Conservation (phyloP, 257 asterid genomes). For the Solanum appendiculatum region DNA sequence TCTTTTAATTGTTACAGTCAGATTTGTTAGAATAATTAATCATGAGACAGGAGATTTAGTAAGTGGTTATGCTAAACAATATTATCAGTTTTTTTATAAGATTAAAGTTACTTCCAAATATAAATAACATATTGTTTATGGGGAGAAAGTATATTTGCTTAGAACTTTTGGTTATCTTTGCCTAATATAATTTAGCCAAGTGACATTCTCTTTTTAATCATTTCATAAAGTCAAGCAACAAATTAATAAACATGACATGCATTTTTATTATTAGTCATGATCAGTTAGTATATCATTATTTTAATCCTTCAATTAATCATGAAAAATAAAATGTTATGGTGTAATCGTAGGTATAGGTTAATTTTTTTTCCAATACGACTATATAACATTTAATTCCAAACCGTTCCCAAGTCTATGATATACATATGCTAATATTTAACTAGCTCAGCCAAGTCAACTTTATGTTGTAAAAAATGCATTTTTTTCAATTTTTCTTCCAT, state of each 20-base stretch:
- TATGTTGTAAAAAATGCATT: background rate
- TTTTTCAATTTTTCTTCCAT: background rate
- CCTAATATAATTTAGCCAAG: background rate
- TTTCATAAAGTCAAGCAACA: background rate
- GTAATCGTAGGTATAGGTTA: background rate
- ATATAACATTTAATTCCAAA: background rate
- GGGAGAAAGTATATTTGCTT: background rate
- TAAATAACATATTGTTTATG: background rate
- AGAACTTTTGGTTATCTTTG: background rate
- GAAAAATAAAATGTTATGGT: background rate
- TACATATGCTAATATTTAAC: background rate
- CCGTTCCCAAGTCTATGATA: background rate
- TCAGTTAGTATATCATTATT: background rate
- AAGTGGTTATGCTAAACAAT: background rate
- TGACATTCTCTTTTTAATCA: background rate
- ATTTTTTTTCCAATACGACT: too few relatives aligned
- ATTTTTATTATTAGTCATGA: background rate
- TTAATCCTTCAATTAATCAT: background rate
- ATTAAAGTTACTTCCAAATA: background rate
- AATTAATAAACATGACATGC: background rate
- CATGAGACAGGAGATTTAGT: background rate
- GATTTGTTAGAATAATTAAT: background rate
- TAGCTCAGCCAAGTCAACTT: background rate
- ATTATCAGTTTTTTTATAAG: background rate
- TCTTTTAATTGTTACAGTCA: background rate